Percentiles rank a stretch among this genome's conserved stretches.
phyloP scores from a whole-genome alignment of 2,329 filamentous ascomycete genomes.

The Aureobasidium sp. region DNA sequence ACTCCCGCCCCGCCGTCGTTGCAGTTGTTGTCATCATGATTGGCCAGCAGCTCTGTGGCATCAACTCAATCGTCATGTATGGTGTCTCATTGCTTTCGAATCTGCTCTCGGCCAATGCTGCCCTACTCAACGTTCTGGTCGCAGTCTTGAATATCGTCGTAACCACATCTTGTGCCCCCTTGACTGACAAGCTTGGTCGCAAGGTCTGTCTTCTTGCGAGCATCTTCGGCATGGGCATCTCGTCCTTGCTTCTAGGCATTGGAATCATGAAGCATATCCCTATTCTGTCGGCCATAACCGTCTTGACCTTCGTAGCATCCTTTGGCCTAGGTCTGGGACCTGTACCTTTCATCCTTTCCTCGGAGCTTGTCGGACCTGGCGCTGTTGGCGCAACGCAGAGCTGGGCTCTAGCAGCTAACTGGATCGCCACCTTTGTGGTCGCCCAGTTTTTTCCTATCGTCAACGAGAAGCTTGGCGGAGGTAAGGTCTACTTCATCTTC shows the following conservation, averaged over 20 bases:
- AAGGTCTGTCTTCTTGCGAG: constrained; percentile 79
- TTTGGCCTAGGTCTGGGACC: constrained; percentile 89
- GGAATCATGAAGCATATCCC: constrained; percentile 70
- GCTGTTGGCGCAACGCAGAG: constrained; percentile 88
- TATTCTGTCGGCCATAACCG: constrained; percentile 70
- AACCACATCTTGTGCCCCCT: constrained; percentile 71
- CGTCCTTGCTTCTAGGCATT: constrained; percentile 68
- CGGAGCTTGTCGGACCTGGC: constrained; percentile 82
- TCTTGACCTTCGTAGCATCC: constrained; percentile 77
- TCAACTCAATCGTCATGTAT: constrained; percentile 99
- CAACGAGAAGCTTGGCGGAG: constrained; percentile 69
- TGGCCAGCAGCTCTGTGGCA: constrained; percentile 81
- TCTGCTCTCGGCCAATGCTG: constrained; percentile 73
- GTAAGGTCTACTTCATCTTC: constrained; percentile 91
- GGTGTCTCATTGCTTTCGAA: constrained; percentile 81
- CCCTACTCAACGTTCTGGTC: constrained; percentile 77
- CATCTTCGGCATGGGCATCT: constrained; percentile 75
- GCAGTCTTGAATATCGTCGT: constrained; percentile 80
- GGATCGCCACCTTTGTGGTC: constrained; percentile 83
- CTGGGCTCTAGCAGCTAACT: constrained; percentile 80
- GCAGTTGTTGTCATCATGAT: constrained; percentile 91
- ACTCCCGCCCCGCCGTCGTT: constrained; percentile 73
- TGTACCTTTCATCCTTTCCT: constrained; percentile 88
- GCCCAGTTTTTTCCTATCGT: constrained; percentile 91
- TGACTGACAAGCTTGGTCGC: constrained; percentile 81